Conservation (phyloP, 768 basidiomycete genomes). For the Leccinum disarticulatum region DNA sequence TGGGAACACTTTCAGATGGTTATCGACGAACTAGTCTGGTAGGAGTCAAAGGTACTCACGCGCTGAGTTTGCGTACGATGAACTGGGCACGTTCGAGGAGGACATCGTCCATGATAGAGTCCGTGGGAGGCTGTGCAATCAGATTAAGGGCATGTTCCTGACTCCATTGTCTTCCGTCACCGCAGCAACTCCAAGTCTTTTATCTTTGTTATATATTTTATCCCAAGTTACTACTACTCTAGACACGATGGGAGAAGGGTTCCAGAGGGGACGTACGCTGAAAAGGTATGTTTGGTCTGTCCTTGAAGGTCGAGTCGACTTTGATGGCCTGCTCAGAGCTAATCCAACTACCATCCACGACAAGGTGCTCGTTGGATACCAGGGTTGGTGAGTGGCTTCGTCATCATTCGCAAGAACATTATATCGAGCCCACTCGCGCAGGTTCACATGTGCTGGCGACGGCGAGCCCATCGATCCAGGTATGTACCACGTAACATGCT, state of each 20-base stretch:
- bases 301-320: not conserved
- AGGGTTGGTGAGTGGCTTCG: constrained; percentile 64
- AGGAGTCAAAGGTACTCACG: constrained; percentile 29
- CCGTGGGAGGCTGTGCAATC: not conserved
- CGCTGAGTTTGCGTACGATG: constrained; percentile 37
- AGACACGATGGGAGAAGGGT: not conserved
- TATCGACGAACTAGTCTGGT: not conserved
- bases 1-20: constrained; percentile 12
- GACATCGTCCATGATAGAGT: constrained; percentile 33
- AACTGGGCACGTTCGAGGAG: constrained; percentile 34
- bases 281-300: not conserved
- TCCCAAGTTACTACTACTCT: not conserved
- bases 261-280: not conserved
- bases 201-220: not conserved
- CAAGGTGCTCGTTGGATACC: constrained; percentile 84
- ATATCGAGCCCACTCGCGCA: constrained; percentile 21
- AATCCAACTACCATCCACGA: constrained; percentile 77
- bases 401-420: no score
- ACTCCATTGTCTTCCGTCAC: not conserved
- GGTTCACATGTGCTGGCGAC: constrained; percentile 74
- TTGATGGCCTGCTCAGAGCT: constrained; percentile 39
- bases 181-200: not conserved
- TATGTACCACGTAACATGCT: constrained; percentile 14
- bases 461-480: constrained; percentile 67
- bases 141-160: no score